Conservation (phyloP, 1,284 basidiomycete genomes). For the Tilletia caries region DNA sequence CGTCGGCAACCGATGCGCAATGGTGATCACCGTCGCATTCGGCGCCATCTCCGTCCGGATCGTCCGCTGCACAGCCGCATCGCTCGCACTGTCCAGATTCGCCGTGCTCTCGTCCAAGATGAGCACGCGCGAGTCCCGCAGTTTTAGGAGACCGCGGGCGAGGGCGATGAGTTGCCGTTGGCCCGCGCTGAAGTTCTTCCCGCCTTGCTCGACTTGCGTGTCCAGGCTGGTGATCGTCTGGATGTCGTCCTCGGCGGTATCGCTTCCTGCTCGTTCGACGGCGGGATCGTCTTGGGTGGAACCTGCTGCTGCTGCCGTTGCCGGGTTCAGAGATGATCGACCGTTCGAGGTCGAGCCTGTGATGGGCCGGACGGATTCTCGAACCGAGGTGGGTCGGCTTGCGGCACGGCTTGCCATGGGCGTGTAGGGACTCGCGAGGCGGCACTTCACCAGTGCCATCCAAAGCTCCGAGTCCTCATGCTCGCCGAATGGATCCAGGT, state of each 20-base stretch:
- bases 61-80: conserved; percentile 58
- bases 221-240: conserved; percentile 57
- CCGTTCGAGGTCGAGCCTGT: no score
- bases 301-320: not conserved
- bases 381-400: conserved; percentile 27
- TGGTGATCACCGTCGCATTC: conserved; percentile 58
- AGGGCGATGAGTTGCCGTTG: conserved; percentile 61
- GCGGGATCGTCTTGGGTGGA: not conserved
- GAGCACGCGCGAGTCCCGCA: conserved; percentile 58
- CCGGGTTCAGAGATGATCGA: no score
- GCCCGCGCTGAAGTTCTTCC: conserved; percentile 58
- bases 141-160: conserved; percentile 59
- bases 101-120: conserved; percentile 61
- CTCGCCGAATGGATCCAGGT: conserved; percentile 65
- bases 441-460: conserved; percentile 58
- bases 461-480: conserved; percentile 67
- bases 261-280: not conserved
- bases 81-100: conserved; percentile 55
- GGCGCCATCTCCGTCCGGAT: conserved; percentile 55
- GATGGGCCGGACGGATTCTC: conserved; percentile 16
- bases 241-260: conserved; percentile 28
- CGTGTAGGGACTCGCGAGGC: conserved; percentile 49
- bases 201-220: conserved; percentile 58
- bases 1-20: conserved; percentile 67
- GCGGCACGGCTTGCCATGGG: conserved; percentile 30